A percentile compares a stretch with the other conserved stretches of the same genome.
These are phyloP conservation scores for Poronia punctata DNA, from an alignment of 495 filamentous ascomycete species.

Conservation along the genomic window DNA sequence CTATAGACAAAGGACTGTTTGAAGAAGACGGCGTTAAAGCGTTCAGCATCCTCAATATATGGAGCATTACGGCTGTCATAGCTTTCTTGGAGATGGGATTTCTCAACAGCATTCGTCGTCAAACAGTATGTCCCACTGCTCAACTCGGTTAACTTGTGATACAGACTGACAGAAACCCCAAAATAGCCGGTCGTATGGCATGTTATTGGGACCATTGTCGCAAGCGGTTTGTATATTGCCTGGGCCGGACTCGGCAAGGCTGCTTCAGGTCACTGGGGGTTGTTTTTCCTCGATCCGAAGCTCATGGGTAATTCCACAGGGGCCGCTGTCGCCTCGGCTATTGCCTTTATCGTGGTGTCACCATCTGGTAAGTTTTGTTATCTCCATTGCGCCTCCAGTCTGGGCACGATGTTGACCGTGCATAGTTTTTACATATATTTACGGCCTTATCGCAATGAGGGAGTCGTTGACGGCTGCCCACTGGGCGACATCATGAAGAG, in stretches of 20 bases:
- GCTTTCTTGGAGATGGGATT: conserved; percentile 39
- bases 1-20: conserved; percentile 21
- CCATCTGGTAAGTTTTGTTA: conserved; percentile 27
- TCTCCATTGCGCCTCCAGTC: background rate
- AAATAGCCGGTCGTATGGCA: conserved; percentile 32
- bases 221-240: conserved; percentile 35
- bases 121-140: conserved; percentile 24
- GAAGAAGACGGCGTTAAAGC: conserved; percentile 28
- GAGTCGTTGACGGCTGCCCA: conserved; percentile 36
- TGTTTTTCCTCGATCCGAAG: conserved; percentile 43
- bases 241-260: conserved; percentile 43
- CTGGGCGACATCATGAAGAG: background rate
- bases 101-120: conserved; percentile 44
- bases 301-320: conserved; percentile 19
- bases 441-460: conserved; percentile 38
- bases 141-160: background rate
- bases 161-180: conserved; percentile 3
- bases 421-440: conserved; percentile 36
- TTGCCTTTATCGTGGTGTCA: conserved; percentile 28
- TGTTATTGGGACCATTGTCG: conserved; percentile 26
- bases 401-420: conserved; percentile 13
- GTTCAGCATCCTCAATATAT: conserved; percentile 42
- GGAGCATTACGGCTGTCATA: conserved; percentile 32
- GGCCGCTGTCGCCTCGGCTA: conserved; percentile 27
- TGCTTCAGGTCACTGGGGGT: conserved; percentile 38